phyloP scores from a whole-genome alignment of 805 yeast genomes.

The Teunomyces aglyptinius region DNA sequence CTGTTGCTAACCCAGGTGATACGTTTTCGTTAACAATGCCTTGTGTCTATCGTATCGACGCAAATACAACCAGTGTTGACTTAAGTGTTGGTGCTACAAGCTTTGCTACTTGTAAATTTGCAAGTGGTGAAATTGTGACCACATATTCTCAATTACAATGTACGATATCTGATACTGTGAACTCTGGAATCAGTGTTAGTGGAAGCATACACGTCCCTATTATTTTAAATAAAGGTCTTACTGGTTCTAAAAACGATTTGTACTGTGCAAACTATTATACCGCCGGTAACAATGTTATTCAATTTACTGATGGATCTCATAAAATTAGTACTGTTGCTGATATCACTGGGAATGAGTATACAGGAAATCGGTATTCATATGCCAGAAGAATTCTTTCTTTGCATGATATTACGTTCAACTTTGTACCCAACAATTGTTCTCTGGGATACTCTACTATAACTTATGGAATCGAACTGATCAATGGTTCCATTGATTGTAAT shows the following conservation, averaged over 20 bases:
- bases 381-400: background rate
- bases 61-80: slow-evolving; percentile 9
- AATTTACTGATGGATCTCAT: slow-evolving; percentile 16
- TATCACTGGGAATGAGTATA: background rate
- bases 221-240: slow-evolving; percentile 20
- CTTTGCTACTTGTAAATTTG: slow-evolving; percentile 11
- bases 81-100: slow-evolving; percentile 5
- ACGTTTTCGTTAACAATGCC: slow-evolving; percentile 26
- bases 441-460: slow-evolving; percentile 20
- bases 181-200: slow-evolving; percentile 10
- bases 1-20: slow-evolving; percentile 20
- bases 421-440: slow-evolving; percentile 15
- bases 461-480: slow-evolving; percentile 16
- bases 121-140: slow-evolving; percentile 7
- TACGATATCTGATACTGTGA: slow-evolving; percentile 15
- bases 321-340: slow-evolving; percentile 10
- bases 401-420: slow-evolving; percentile 6
- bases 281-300: slow-evolving; percentile 14
- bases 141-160: slow-evolving; percentile 16
- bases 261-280: slow-evolving; percentile 7
- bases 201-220: slow-evolving; percentile 15
- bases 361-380: background rate
- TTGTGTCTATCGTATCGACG: slow-evolving; percentile 22
- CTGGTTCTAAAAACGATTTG: slow-evolving; percentile 10
- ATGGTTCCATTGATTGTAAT: slow-evolving; percentile 17